A percentile compares a stretch with the other conserved stretches of the same genome.
phyloP scores from a whole-genome alignment of 257 asterid species.

The Gentiana straminea region DNA sequence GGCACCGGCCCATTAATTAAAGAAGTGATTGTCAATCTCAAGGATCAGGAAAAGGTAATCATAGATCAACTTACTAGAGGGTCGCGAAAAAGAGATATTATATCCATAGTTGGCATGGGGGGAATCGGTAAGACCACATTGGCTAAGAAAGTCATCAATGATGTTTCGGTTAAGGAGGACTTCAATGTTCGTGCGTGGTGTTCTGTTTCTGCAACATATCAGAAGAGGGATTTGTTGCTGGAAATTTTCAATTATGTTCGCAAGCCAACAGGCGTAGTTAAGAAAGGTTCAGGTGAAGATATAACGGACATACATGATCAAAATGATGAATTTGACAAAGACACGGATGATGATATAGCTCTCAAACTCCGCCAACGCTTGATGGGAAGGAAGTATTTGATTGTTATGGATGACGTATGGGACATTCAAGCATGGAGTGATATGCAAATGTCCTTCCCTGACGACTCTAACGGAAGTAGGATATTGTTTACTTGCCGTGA shows the following conservation, averaged over 20 bases:
- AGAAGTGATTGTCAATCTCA: slow-evolving; percentile 2
- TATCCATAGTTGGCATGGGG: slow-evolving; percentile 17
- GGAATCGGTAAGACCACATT: slow-evolving; percentile 15
- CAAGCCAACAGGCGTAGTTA: background rate
- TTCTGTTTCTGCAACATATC: slow-evolving; percentile 1
- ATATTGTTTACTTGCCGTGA: background rate
- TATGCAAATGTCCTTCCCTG: background rate
- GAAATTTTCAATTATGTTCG: background rate
- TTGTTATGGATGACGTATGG: slow-evolving; percentile 1
- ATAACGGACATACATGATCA: too few relatives aligned
- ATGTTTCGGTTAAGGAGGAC: accelerated
- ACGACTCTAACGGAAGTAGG: background rate
- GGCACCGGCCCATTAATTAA: background rate
- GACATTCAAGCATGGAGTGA: slow-evolving; percentile 2
- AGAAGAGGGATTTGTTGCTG: background rate
- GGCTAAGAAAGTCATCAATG: slow-evolving; percentile 2
- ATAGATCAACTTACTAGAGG: background rate
- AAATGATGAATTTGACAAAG: too few relatives aligned
- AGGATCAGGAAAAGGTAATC: background rate
- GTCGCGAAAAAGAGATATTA: background rate
- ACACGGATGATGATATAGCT: background rate
- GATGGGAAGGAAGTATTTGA: background rate
- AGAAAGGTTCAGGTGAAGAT: background rate
- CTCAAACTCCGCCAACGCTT: background rate
- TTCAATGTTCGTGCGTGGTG: slow-evolving; percentile 14